Percentiles rank a stretch among this genome's conserved stretches.
phyloP scores from a whole-genome alignment of 2,329 filamentous ascomycete genomes.

The Microcyclosporella mali region DNA sequence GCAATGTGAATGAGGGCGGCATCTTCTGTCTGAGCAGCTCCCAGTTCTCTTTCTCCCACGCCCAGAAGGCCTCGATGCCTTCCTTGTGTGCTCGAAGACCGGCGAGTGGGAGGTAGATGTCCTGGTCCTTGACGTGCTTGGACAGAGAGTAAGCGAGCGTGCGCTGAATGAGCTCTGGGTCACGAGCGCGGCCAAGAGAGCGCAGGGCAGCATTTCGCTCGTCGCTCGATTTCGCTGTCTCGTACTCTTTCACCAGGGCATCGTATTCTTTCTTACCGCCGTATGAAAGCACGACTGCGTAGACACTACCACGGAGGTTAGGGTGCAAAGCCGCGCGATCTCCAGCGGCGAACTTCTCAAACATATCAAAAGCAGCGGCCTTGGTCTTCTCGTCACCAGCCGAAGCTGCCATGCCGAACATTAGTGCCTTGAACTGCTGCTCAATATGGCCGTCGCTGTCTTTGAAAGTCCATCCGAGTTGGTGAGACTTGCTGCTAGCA shows the following conservation, averaged over 20 bases:
- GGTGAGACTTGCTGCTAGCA: constrained; percentile 71
- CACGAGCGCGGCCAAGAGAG: constrained; percentile 69
- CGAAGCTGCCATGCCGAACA: constrained; percentile 79
- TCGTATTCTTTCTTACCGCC: constrained; percentile 86
- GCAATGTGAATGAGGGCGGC: constrained; percentile 78
- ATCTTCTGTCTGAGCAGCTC: constrained; percentile 73
- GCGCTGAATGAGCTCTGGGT: constrained; percentile 72
- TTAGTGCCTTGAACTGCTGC: constrained; percentile 88
- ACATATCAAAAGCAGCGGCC: constrained; percentile 81
- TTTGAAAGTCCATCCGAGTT: constrained; percentile 81
- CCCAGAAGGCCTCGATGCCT: constrained; percentile 74
- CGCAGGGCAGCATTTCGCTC: constrained; percentile 90
- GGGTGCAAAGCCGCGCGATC: constrained; percentile 80
- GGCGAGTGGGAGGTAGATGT: constrained; percentile 82
- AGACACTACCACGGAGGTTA: constrained; percentile 82
- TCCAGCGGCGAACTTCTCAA: constrained; percentile 72
- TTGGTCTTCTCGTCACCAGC: constrained; percentile 73
- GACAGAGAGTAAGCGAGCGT: constrained; percentile 70
- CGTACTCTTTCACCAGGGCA: constrained; percentile 67
- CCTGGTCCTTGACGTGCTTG: constrained; percentile 84
- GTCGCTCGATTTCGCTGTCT: constrained; percentile 67
- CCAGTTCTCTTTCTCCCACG: constrained; percentile 84
- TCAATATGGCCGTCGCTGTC: constrained; percentile 80
- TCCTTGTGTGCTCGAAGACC: constrained; percentile 70
- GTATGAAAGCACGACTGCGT: constrained; percentile 74